Evolutionary conservation across 2,329 filamentous ascomycete genomes (phyloP).

Genomic region (Pseudogymnoascus sp.): DNA sequence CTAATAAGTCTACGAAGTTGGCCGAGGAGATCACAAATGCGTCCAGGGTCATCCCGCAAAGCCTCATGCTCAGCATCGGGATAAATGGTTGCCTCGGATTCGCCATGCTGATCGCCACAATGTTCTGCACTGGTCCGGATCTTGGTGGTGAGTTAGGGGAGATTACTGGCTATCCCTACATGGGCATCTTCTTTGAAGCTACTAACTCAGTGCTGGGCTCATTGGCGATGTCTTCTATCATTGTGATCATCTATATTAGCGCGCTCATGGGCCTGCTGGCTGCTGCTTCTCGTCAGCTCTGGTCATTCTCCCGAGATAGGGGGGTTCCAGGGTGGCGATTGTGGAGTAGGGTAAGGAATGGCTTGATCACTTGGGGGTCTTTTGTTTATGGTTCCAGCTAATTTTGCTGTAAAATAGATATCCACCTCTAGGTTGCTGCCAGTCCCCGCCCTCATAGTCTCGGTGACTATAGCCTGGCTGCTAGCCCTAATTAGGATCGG

Average conservation of each 20-base stretch:
- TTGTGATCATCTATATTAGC: background rate
- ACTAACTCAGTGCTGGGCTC: background rate
- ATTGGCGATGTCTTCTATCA: background rate
- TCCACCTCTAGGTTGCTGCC: background rate
- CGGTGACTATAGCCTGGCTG: background rate
- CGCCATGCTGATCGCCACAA: background rate
- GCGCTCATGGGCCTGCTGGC: background rate
- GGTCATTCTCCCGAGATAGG: background rate
- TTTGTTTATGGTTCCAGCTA: too few species aligned
- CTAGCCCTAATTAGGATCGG: background rate
- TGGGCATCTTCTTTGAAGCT: background rate
- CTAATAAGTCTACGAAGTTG: background rate
- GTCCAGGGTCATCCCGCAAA: conserved; percentile 41
- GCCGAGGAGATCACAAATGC: conserved; percentile 54
- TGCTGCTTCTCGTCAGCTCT: background rate
- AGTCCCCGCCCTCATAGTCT: background rate
- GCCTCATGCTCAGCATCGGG: background rate
- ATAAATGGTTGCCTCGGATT: background rate
- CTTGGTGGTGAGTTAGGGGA: background rate
- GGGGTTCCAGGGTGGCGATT: background rate
- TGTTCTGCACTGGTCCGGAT: background rate
- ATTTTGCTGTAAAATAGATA: background rate
- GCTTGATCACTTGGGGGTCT: background rate
- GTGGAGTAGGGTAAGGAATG: background rate
- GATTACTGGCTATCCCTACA: background rate